Evolutionary conservation across 192 early-diverging fungal species (phyloP).

Genomic region (Dimargaris cristalligena): DNA sequence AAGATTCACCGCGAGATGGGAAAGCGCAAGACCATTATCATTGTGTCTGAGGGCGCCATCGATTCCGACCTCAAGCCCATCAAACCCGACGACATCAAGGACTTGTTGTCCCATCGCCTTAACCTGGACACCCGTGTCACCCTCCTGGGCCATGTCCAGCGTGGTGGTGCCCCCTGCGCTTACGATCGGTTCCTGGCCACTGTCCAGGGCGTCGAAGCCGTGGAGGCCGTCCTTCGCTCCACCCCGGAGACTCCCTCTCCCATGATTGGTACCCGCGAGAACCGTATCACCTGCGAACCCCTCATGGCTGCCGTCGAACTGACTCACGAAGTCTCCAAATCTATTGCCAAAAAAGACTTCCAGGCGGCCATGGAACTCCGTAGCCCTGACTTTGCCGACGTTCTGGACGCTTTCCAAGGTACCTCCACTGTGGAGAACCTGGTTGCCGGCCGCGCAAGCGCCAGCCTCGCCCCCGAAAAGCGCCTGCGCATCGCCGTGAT

Average conservation of each 20-base stretch:
- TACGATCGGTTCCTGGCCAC: constrained; percentile 90
- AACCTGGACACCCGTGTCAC: constrained; percentile 89
- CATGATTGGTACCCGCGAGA: constrained; percentile 84
- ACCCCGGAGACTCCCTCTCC: constrained; percentile 74
- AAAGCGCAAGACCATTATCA: constrained; percentile 85
- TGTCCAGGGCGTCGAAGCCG: constrained; percentile 83
- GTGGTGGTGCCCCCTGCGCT: constrained; percentile 77
- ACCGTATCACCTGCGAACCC: constrained; percentile 69
- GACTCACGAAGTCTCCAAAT: constrained; percentile 71
- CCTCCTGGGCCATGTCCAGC: constrained; percentile 84
- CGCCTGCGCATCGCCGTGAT: constrained; percentile 77
- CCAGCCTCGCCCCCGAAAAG: constrained; percentile 23
- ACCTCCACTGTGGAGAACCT: constrained; percentile 28
- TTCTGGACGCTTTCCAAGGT: constrained; percentile 44
- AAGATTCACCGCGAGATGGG: constrained; percentile 57
- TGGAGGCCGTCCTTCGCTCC: constrained; percentile 75
- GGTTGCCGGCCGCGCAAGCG: constrained; percentile 21
- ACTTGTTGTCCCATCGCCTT: constrained; percentile 59
- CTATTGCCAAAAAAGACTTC: constrained; percentile 73
- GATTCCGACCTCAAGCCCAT: constrained; percentile 78
- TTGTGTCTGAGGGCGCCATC: constrained; percentile 91
- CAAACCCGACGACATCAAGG: constrained; percentile 66
- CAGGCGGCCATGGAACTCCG: constrained; percentile 75
- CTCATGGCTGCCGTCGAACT: constrained; percentile 85
- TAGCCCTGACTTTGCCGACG: constrained; percentile 62